Evolutionary conservation across 805 yeast genomes (phyloP), one percentile per base, ranked within the genome.

Genomic region (Lipomyces starkeyi): DNA sequence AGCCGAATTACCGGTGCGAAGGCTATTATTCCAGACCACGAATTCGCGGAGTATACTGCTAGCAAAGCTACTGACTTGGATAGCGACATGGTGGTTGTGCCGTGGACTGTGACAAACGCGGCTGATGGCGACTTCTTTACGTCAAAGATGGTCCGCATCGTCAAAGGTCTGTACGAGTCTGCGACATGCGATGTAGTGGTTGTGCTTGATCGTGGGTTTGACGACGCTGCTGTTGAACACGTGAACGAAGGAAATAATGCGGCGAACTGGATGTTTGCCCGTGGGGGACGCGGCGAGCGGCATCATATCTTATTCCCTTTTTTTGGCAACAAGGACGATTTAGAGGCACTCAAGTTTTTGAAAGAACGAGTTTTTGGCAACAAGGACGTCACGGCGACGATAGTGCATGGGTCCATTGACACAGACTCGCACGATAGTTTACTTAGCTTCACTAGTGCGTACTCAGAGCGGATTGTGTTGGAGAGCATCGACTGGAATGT

Each of bases 91-190:
- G 34, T 61, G 49, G n/a, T 61, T 6, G 49, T 61, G 22, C 63
- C 63, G 49, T 53, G 59, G 59, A 17, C 49, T 2, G 29, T 34
- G 43, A 14, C 43, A 27, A 22, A 49, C 17, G 52, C 5, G n/a
- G 32, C 53, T n/a, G 34, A 20, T 4, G 53, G 17, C 37, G 32
- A 29, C 20, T 62, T 40, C 47, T 7, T 57, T 25, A 53, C 34
- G 20, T 61, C 62, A 32, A 29, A 43, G 32, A 40, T 32, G 58
- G 20, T 62, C 22, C 40, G 71, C 3, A 52, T 71, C 27, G 63
- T 69, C 37, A 71, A 66, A 43, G 67, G 74, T 8, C 66, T 72
- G 22, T 49, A 71, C 62, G 66, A 71, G 49, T 56, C 59, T 27
- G 60, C 61, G 8, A 22, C 43, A 2, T 17, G 32, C 47, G 52